Conservation (phyloP, 768 basidiomycete species). For the Leccinum boreale region DNA sequence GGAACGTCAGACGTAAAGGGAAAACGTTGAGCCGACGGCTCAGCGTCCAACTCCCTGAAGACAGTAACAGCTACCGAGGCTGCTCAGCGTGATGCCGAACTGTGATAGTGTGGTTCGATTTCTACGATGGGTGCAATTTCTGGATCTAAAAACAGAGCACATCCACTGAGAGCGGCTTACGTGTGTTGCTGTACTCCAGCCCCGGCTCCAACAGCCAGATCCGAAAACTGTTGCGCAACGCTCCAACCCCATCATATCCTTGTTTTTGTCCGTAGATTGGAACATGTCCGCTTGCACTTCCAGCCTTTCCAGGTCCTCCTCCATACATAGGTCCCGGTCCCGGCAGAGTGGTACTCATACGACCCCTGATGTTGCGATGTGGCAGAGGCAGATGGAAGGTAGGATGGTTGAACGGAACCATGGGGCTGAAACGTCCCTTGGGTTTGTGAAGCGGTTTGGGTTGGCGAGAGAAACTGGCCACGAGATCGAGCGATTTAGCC, state of each 20-base stretch:
- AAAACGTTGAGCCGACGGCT: too few relatives aligned
- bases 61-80: too few relatives aligned
- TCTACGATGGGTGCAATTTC: too few relatives aligned
- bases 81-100: too few relatives aligned
- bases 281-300: constrained; percentile 14
- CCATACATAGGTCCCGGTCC: constrained; percentile 10
- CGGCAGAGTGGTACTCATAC: constrained; percentile 22
- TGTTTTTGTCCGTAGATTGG: constrained; percentile 15
- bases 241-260: constrained; percentile 24
- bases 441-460: constrained; percentile 11
- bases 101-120: too few relatives aligned
- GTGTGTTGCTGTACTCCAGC: constrained; percentile 20
- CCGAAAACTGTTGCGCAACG: constrained; percentile 28
- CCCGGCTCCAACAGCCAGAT: constrained; percentile 25
- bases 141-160: not conserved
- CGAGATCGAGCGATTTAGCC: constrained; percentile 12
- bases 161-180: constrained; percentile 16
- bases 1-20: too few relatives aligned
- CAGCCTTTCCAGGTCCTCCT: constrained; percentile 14
- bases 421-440: constrained; percentile 15
- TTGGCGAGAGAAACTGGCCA: constrained; percentile 14
- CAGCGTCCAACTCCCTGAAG: too few relatives aligned
- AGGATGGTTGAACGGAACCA: constrained; percentile 6
- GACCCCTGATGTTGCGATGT: constrained; percentile 15
- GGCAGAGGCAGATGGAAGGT: constrained; percentile 6